Base-by-base conservation (phyloP, 2,329 filamentous ascomycete genomes). In the Cladosporium austrohemisphaericum region DNA sequence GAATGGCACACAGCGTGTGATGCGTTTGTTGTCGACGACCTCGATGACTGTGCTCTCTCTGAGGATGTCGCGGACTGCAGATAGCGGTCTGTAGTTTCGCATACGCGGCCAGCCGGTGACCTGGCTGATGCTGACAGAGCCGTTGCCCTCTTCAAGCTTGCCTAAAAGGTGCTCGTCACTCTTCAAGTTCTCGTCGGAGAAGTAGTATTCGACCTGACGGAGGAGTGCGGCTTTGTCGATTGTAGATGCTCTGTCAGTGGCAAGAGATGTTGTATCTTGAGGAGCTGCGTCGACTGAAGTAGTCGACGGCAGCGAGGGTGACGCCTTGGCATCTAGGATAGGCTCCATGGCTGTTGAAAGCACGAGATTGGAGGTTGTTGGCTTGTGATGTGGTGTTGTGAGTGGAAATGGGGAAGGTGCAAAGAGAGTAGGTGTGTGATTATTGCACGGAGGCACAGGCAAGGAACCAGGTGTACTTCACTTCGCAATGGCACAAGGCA, bases 171-270 rank as follows among this genome's bases (percentile, higher is more conserved):
- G 65, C 2, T 61, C 55, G 55, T 76, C 74, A 1, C 54, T 61
- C 2, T 63, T 60, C 3, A 76, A 67, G 46, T 75, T 76, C 46
- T 71, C 68, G 43, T 76, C 73, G 16, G 70, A 72, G 62, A 76
- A 76, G 61, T 75, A 76, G 61, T 63, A 75, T 41, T 77, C 73
- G 19, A 76, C 71, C 65, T 76, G 57, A 7, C 57, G 59, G 22
- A 65, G 53, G 36, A 65, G 62, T 20, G 19, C 45, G 7, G 19
- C 36, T 20, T 41, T 49, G 25, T 49, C 45, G 14, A 49, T 32
- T 10, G 41, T 19, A 5, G 18, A 18, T 10, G 14, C n/a, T 16
- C 18, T 35, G 28, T 25, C 11, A 28, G n/a, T 40, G 16, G 18
- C 18, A 20, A 25, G 16, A 23, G 18, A 25, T 10, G 2, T 5